Percentiles rank a stretch among this genome's conserved stretches.
phyloP scores from a whole-genome alignment of 176 grass and related monocot species.

The Oryza meyeriana region DNA sequence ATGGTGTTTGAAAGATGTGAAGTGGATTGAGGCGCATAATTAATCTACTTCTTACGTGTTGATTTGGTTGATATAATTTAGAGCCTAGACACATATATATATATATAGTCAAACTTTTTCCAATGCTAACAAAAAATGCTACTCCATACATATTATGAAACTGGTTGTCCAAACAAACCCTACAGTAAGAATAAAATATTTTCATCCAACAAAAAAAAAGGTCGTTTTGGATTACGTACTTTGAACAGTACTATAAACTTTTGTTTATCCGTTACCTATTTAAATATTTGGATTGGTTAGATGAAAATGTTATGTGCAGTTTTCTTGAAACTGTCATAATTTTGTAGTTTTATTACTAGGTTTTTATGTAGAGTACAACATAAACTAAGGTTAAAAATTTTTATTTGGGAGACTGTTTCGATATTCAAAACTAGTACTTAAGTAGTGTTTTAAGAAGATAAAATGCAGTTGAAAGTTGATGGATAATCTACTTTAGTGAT shows the following conservation, averaged over 20 bases:
- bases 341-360: background rate
- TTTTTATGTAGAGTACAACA: too few species aligned
- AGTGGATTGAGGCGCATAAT: background rate
- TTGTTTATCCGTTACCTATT: background rate
- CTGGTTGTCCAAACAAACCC: background rate
- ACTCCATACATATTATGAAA: too few species aligned
- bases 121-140: background rate
- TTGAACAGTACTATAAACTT: background rate
- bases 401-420: background rate
- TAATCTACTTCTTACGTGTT: background rate
- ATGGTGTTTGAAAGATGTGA: background rate
- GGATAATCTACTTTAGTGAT: too few species aligned
- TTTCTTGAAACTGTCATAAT: background rate
- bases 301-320: background rate
- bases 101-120: background rate
- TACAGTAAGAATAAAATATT: background rate
- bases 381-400: background rate
- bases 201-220: background rate
- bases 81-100: background rate
- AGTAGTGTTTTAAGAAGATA: too few species aligned
- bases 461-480: too few species aligned
- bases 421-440: background rate
- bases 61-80: conserved; percentile 10
- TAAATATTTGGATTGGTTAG: background rate
- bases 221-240: background rate